phyloP scores from a whole-genome alignment of 129 eudicot genomes.

The Daucus carota region DNA sequence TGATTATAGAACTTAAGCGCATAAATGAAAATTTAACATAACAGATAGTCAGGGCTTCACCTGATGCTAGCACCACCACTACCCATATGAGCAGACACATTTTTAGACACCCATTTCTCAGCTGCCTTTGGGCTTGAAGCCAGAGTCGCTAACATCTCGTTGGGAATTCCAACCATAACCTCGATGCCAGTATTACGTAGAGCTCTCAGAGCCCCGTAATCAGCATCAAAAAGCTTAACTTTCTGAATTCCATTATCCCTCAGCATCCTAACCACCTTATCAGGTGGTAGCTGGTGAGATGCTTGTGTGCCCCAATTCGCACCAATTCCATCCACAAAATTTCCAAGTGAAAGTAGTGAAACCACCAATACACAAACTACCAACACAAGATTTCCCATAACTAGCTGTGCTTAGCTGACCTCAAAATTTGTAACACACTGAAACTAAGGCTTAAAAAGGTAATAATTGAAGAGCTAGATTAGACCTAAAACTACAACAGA shows the following conservation, averaged over 20 bases:
- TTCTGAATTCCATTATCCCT: conserved; percentile 56
- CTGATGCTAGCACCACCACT: conserved; percentile 57
- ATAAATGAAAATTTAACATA: background rate
- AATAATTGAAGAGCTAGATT: background rate
- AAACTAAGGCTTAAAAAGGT: background rate
- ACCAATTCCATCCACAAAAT: conserved; percentile 44
- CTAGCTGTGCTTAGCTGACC: conserved; percentile 7
- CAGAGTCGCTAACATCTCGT: conserved; percentile 40
- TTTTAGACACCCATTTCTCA: conserved; percentile 62
- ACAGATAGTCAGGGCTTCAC: conserved; percentile 18
- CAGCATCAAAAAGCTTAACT: conserved; percentile 67
- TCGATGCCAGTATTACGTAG: conserved; percentile 41
- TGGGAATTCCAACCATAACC: conserved; percentile 73
- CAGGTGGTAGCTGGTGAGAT: conserved; percentile 46
- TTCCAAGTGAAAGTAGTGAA: conserved; percentile 14
- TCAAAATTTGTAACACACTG: conserved; percentile 4
- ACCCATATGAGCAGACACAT: conserved; percentile 44
- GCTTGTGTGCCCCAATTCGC: conserved; percentile 67
- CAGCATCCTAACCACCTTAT: conserved; percentile 45
- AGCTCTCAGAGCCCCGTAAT: conserved; percentile 45
- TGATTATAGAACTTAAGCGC: background rate
- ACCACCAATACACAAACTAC: conserved; percentile 23
- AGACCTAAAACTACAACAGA: background rate
- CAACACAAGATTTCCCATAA: conserved; percentile 22
- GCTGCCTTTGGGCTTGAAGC: conserved; percentile 49